Evolutionary conservation across 805 yeast species (phyloP).

Genomic region (Maudiozyma saulgeensis): DNA sequence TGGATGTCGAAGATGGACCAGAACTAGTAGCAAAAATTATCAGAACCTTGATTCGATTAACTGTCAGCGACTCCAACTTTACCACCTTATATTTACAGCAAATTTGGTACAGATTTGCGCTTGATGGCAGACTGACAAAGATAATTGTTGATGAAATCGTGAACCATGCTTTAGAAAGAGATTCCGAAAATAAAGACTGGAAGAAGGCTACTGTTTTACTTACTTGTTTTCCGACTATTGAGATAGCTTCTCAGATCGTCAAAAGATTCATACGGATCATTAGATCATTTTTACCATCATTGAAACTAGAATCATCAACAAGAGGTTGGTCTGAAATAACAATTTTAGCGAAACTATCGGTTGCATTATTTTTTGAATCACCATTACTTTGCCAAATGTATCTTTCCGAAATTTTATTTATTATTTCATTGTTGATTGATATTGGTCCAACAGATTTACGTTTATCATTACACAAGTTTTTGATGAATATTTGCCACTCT

Average conservation of each 20-base stretch:
- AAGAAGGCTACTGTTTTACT: conserved; percentile 49
- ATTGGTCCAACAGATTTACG: conserved; percentile 46
- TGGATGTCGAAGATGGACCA: conserved; percentile 45
- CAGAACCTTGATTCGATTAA: conserved; percentile 48
- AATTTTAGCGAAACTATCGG: conserved; percentile 51
- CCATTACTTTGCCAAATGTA: conserved; percentile 47
- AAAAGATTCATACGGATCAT: conserved; percentile 46
- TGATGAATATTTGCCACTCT: conserved; percentile 62
- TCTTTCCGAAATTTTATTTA: conserved; percentile 59
- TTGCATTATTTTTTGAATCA: conserved; percentile 61
- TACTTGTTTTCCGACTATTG: conserved; percentile 54
- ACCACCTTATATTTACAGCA: conserved; percentile 44
- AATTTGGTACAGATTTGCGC: conserved; percentile 61
- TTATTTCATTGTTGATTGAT: conserved; percentile 47
- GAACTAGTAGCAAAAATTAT: conserved; percentile 49
- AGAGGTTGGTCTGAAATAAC: conserved; percentile 59
- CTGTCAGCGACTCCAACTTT: conserved; percentile 38
- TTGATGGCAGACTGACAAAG: conserved; percentile 47
- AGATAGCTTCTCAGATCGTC: conserved; percentile 54
- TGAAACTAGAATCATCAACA: conserved; percentile 31
- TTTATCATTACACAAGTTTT: conserved; percentile 44
- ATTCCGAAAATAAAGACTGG: conserved; percentile 62
- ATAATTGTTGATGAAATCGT: conserved; percentile 62
- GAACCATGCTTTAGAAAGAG: conserved; percentile 59
- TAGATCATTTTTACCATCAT: conserved; percentile 36